Base-by-base conservation (phyloP, 1,284 basidiomycete genomes). In the Cutaneotrichosporon mucoides region DNA sequence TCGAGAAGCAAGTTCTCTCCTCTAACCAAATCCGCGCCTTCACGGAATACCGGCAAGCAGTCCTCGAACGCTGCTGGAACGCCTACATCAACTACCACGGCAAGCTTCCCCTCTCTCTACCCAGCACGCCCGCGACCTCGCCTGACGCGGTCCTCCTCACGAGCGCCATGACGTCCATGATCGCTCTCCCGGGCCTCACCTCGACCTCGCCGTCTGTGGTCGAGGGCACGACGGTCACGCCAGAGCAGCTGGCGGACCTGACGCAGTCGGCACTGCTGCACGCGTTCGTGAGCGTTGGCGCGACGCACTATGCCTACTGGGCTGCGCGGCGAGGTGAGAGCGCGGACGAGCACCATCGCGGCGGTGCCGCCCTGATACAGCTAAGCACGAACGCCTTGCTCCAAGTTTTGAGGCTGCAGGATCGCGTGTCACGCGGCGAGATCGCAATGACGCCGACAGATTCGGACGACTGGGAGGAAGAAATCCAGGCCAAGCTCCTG, bases 31-130 rank as follows among this genome's bases (percentile, higher is more conserved):
- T 49, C 11, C 55, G 60, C 10, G 48, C 60, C n/a, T 57, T 55
- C n/a, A 42, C 52, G 6, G 56, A 61, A 13, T 53, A 57, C 38
- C 47, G 55, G 2, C 56, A 61, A 15, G 40, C 43, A 4, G 52
- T 61, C 13, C 56, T 61, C 34, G 55, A 53, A 12, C 43, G 52
- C 38, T 61, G 60, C 15, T 61, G 60, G 60, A 53, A 57, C 37
- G 56, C 53, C 3, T 61, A 57, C 35, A 53, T 61, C 42, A 47
- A 45, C 38, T 57, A 51, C 53, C 56, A 61, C 37, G 60, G 56
- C 35, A 53, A 55, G 43, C 52, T 61, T 3, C 49, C 49, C 6
- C 38, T 51, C 13, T 15, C 38, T 7, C 45, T 51, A 9, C 56
- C 56, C 4, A 37, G 38, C 40, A 41, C 37, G 15, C 38, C 49